These are phyloP conservation scores for Voacanga thouarsii DNA, from an alignment of 257 asterid genomes.

Conservation along the genomic window DNA sequence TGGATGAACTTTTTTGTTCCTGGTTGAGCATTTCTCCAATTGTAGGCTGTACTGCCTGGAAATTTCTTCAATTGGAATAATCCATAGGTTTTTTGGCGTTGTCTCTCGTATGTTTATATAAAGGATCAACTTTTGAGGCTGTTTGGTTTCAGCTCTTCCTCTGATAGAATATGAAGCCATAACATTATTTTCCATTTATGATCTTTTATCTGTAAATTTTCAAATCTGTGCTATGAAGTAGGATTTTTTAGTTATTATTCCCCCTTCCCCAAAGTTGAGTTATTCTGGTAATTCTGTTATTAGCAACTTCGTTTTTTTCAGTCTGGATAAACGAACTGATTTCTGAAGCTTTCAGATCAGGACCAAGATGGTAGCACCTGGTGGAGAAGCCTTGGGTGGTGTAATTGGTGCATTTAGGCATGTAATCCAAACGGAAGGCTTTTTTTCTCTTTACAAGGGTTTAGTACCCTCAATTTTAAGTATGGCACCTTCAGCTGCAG, in stretches of 20 bases:
- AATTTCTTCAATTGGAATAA: not conserved
- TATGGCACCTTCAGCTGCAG: constrained; percentile 99
- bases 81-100: not conserved
- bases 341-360: constrained; percentile 62
- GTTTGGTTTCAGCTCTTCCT: not conserved
- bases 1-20: not conserved
- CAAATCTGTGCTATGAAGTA: not conserved
- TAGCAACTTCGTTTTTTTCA: not conserved
- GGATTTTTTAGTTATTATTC: not conserved
- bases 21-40: not conserved
- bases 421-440: constrained; percentile 82
- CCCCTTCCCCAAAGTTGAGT: not conserved
- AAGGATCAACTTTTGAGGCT: not conserved
- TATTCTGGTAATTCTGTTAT: not conserved
- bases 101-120: not conserved
- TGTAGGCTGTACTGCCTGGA: not conserved
- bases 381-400: constrained; percentile 91
- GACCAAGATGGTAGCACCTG: constrained; percentile 91
- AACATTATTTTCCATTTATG: not conserved
- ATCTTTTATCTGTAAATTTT: not conserved
- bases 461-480: constrained; percentile 83
- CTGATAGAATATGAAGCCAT: not conserved
- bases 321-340: constrained; percentile 15
- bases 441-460: constrained; percentile 93
- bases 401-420: constrained; percentile 87